Base-by-base conservation (phyloP, 2,329 filamentous ascomycete genomes). In the Calonectria pteridis region DNA sequence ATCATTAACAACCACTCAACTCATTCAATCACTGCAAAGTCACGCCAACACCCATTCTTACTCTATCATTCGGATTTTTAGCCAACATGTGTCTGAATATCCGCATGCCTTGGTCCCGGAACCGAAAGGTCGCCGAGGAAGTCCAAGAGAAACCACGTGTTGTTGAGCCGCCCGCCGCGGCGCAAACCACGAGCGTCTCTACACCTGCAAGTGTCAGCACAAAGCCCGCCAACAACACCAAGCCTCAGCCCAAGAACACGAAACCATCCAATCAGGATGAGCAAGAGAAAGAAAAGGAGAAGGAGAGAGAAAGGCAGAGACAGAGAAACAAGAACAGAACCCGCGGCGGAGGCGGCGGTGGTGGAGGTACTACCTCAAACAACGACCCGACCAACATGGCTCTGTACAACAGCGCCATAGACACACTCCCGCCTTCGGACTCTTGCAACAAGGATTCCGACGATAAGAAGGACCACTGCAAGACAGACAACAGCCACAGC, bases 51-150 rank as follows among this genome's bases (percentile, higher is more conserved):
- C 35, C 14, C 35, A 37, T 23, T 18, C 28, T 3, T n/a, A 14
- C 23, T 20, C 59, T 26, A 14, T 4, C 4, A 49, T 10, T 11
- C 33, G 13, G 40, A 33, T 4, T 49, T 23, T 33, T 26, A 16
- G 23, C 28, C 59, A 49, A 11, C 59, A 64, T 64, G 59, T 64
- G 59, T 33, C 37, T 64, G 6, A 43, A 64, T 11, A 64, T 64
- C 20, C 59, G 59, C 37, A 46, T 43, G 59, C 59, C 59, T 28
- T 64, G 59, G 59, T 64, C 59, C 20, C 43, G 43, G 59, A 64
- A 33, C 37, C 37, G 28, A 33, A 28, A 43, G 59, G 40, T 13
- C 18, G n/a, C 37, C 10, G 59, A 46, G 59, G 59, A 64, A 64
- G 13, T 16, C 6, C 33, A 62, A 29, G 55, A 62, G 55, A 62